These are phyloP conservation scores for Protea cynaroides DNA, from an alignment of 164 flowering plant species.

Conservation along the genomic window DNA sequence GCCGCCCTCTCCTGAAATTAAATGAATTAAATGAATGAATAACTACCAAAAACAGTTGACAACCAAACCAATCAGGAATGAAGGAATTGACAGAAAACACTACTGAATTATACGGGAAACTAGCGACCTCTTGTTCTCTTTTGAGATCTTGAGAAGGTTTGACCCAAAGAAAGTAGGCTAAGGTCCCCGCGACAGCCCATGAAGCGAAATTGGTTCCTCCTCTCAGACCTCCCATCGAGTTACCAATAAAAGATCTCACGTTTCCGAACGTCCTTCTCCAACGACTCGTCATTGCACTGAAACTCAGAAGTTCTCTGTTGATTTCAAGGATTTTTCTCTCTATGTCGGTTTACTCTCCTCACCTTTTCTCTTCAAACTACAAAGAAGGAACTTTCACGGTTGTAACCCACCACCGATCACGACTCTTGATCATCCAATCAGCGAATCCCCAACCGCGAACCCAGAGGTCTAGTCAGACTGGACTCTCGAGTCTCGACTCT, in stretches of 20 bases:
- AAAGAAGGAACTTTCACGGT: too few relatives aligned
- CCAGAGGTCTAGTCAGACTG: too few relatives aligned
- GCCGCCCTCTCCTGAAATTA: slow-evolving; percentile 63
- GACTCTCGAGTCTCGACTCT: too few relatives aligned
- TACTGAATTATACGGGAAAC: not conserved
- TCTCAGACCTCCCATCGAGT: slow-evolving; percentile 73
- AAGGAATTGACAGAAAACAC: not conserved
- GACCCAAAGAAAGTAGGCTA: slow-evolving; percentile 90
- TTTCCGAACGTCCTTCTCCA: slow-evolving; percentile 66
- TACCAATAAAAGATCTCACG: slow-evolving; percentile 64
- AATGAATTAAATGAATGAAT: not conserved
- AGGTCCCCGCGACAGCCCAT: slow-evolving; percentile 88
- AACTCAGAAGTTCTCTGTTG: not conserved
- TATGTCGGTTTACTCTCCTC: too few relatives aligned
- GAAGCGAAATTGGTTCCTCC: slow-evolving; percentile 81
- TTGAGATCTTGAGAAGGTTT: slow-evolving; percentile 84
- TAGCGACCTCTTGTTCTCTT: slow-evolving; percentile 59
- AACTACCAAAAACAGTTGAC: not conserved
- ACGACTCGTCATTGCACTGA: slow-evolving; percentile 31
- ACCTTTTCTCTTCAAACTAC: too few relatives aligned
- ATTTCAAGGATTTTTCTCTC: too few relatives aligned
- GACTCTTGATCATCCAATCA: too few relatives aligned
- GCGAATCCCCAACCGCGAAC: too few relatives aligned
- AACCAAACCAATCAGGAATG: not conserved
- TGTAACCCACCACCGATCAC: too few relatives aligned